Evolutionary conservation across 345 rosid species (phyloP), one percentile per base, ranked within the genome.

Genomic region (Streptanthus diversifolius): DNA sequence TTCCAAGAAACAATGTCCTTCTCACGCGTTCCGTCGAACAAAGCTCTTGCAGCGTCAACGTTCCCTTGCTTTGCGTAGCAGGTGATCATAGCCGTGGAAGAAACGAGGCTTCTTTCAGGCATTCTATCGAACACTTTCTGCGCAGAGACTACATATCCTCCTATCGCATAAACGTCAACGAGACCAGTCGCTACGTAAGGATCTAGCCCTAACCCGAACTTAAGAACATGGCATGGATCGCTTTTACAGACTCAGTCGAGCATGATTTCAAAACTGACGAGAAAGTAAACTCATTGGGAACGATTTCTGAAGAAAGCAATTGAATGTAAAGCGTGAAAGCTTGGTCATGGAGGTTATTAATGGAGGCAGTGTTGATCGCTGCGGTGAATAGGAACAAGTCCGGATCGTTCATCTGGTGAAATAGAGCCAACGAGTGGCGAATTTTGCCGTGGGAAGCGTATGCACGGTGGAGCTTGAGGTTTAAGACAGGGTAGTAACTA

Each of bases 401-500:
- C 8, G 87, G 93, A 30, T 79, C 52, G 2, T 21, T 77, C 49
- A 80, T 85, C 44, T 80, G 80, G 59, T 85, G 61, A 74, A 93
- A 88, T 18, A 93, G 79, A 32, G 79, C 8, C 52, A 90, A 58
- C 6, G 90, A 84, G 73, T 68, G 72, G 75, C 68, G 79, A 35
- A 86, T 82, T 70, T 73, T 76, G 57, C 85, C 83, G 48, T 72
- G 75, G 17, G 88, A 85, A 70, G 96, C 86, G 82, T 89, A 93
- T 30, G 96, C 83, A 40, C 96, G 92, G 51, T 84, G 95, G 58
- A 93, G 98, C 83, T 87, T 88, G 80, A 92, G 88, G 70, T 78
- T 87, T 55, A 89, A 76, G 65, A 84, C 71, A 30, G 79, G 90
- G 79, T 85, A 74, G 29, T 55, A 24, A 24, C 32, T 63, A 75